These are phyloP conservation scores for Triangularia setosa DNA, from an alignment of 2,329 filamentous ascomycete species.

Conservation along the genomic window DNA sequence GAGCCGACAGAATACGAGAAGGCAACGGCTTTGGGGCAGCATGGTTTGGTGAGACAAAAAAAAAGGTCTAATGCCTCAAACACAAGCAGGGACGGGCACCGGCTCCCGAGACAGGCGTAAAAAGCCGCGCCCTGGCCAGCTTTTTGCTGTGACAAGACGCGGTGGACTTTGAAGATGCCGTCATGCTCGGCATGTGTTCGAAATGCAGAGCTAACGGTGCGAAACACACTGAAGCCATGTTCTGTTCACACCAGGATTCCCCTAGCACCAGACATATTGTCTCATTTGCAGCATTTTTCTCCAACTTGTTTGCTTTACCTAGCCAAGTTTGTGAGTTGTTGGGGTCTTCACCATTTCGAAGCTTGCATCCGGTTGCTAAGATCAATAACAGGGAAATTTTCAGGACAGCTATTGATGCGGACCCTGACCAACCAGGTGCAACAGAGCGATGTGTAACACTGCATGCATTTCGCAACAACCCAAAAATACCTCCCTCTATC, in stretches of 20 bases:
- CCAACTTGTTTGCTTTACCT: background rate
- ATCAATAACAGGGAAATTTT: background rate
- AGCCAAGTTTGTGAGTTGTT: background rate
- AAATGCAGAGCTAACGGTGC: constrained; percentile 7
- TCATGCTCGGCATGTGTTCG: constrained; percentile 5
- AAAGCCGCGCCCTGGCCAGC: background rate
- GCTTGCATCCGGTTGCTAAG: background rate
- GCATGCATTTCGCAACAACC: background rate
- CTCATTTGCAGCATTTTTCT: background rate
- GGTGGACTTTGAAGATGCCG: constrained; percentile 14
- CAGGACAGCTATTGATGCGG: background rate
- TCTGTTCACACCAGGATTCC: no score
- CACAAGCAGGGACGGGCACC: background rate
- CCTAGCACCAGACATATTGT: no score
- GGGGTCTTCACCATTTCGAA: background rate
- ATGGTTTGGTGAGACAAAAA: background rate
- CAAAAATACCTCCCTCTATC: background rate
- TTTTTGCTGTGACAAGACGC: constrained; percentile 7
- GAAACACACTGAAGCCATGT: background rate
- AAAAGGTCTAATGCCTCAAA: background rate
- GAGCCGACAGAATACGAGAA: background rate
- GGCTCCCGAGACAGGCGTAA: background rate
- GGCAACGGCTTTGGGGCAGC: background rate
- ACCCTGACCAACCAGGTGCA: background rate
- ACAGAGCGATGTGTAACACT: background rate